phyloP scores from a whole-genome alignment of 108 stramenopile species.

The Mayamaea pseudoterrestris region DNA sequence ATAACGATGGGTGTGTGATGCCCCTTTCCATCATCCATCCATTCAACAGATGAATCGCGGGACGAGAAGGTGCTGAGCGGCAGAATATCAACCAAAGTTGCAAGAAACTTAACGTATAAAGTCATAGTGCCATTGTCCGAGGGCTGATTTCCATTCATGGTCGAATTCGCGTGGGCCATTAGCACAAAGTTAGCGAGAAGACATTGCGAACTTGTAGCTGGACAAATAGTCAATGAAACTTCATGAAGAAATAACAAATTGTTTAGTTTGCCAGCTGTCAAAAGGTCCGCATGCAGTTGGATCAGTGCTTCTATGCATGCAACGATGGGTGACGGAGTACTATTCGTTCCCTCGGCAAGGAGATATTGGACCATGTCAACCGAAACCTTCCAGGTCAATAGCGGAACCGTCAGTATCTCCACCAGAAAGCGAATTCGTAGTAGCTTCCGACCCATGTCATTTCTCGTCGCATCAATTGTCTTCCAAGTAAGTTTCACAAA shows the following conservation, averaged over 20 bases:
- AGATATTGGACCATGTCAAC: neutral
- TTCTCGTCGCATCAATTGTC: neutral
- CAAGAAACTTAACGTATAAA: slow-evolving; percentile 47
- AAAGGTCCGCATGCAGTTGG: slow-evolving; percentile 12
- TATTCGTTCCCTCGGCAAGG: neutral
- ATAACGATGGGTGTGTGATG: slow-evolving; percentile 57
- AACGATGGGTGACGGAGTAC: slow-evolving; percentile 12
- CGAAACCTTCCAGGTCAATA: slow-evolving; percentile 57
- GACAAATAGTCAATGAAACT: slow-evolving; percentile 42
- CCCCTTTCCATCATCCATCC: slow-evolving; percentile 63
- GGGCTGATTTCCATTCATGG: slow-evolving; percentile 34
- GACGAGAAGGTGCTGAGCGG: slow-evolving; percentile 59
- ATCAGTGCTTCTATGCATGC: slow-evolving; percentile 26
- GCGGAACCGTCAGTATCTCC: slow-evolving; percentile 58
- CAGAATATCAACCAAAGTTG: slow-evolving; percentile 48
- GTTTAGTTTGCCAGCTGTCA: slow-evolving; percentile 24
- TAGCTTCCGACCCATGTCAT: slow-evolving; percentile 16
- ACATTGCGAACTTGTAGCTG: slow-evolving; percentile 51
- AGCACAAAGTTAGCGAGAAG: slow-evolving; percentile 62
- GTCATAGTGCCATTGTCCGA: slow-evolving; percentile 31
- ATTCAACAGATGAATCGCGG: slow-evolving; percentile 54
- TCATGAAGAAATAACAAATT: slow-evolving; percentile 29
- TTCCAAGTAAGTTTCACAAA: neutral
- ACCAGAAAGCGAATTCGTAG: slow-evolving; percentile 31
- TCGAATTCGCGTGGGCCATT: slow-evolving; percentile 33